Evolutionary conservation across 352 stramenopile genomes (phyloP), one percentile per base, ranked within the genome.

Genomic region (Globisporangium camurandrum): DNA sequence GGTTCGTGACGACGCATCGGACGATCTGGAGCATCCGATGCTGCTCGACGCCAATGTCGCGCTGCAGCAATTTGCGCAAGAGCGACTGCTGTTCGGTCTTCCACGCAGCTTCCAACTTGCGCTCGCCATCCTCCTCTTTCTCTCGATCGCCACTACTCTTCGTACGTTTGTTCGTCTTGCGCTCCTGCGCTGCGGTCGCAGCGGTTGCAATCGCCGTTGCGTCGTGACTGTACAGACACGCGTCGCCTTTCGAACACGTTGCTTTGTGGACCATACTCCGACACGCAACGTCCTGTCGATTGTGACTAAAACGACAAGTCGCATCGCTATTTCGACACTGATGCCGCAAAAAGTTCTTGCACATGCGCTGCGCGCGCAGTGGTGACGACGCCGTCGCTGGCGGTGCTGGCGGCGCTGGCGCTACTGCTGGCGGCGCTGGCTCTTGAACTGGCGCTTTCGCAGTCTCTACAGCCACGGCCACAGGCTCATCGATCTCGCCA

Each of bases 231-330:
- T 84, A 92, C 3, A 49, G 48, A 46, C 81, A 92, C 27, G 66
- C 48, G 48, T 73, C 67, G 20, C 75, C 77, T 41, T 83, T 82
- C 8, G 42, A 39, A 46, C 81, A 92, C 17, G 49, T 63, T 1
- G 75, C 74, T 45, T 76, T 84, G 44, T 61, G 64, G 49, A 75
- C 57, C 62, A 89, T 73, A 12, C 59, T 59, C 36, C 69, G 73
- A 42, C 81, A 92, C 16, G 62, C 61, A 37, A 92, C 83, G 4
- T 59, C 57, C 40, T 72, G 71, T 19, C 62, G 65, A 47, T 87
- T 69, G 57, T 92, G 81, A 50, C 73, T 88, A 49, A 85, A 88
- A 43, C 71, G 69, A 50, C 81, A 92, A n/a, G n/a, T n/a, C n/a
- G 62, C 50, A 20, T 69, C 66, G 26, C 76, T 66, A 16, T 84